Evolutionary conservation across 371 early-diverging fungal species (phyloP), one percentile per base, ranked within the genome.

Genomic region (Apophysomyces variabilis): DNA sequence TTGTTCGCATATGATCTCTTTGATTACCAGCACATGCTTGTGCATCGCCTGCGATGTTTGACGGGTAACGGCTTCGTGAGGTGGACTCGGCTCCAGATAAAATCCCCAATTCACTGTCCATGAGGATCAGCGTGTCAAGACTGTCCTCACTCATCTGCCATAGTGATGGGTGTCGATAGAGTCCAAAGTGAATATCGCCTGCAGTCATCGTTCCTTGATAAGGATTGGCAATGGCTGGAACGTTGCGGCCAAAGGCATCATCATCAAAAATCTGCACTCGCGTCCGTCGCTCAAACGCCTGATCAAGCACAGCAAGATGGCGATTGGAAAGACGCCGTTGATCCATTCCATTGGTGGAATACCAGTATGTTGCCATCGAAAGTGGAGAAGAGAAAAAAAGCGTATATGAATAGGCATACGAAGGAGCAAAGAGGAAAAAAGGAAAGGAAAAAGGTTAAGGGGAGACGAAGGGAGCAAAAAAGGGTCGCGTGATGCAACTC

Each of bases 211-310:
- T 72, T 13, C 76, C 76, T 67, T 69, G 70, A 38, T 70, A 69
- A 16, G 76, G 76, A 18, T 69, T 64, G 1, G 76, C 76, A 21
- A 69, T 65, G 1, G 68, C 70, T 13, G 64, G 38, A n/a, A 86
- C 57, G 70, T 83, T 56, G 64, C 77, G 21, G 69, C 88, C 43
- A 76, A 82, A 60, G 67, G 75, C 12, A 67, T 85, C 70, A 69
- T 79, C 74, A 41, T 70, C 70, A 38, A 57, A 66, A 21, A 75
- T 62, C 41, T 75, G 69, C 38, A 75, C 66, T n/a, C 72, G 69
- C 44, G 66, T 47, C 57, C 65, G 76, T 41, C 64, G 50, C 43
- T 75, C 70, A 66, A 67, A 75, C 7, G 76, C 76, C 32, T 69
- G 65, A 63, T 75, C 76, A 39, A 75, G 62, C 18, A 59, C 54